Evolutionary conservation across 1,284 basidiomycete species (phyloP).

Genomic region (Gymnopus androsaceus): DNA sequence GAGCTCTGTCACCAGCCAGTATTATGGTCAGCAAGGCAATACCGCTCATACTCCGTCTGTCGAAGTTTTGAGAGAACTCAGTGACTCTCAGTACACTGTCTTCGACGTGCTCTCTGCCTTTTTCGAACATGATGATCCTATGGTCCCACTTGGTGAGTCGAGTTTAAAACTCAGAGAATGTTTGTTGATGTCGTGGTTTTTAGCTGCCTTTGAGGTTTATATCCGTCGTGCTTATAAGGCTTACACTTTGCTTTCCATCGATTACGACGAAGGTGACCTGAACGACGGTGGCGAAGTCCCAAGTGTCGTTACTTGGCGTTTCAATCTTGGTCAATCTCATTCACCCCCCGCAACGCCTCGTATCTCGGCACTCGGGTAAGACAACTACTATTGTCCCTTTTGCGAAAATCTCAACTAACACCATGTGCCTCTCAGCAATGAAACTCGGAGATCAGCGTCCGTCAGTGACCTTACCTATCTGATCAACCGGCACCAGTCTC

Average conservation of each 20-base stretch:
- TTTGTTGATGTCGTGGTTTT: constrained; percentile 14
- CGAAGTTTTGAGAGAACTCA: constrained; percentile 90
- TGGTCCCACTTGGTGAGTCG: constrained; percentile 76
- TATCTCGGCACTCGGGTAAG: constrained; percentile 60
- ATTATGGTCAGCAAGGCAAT: constrained; percentile 85
- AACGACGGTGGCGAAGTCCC: constrained; percentile 80
- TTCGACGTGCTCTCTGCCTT: constrained; percentile 97
- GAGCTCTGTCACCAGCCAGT: constrained; percentile 81
- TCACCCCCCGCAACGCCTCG: constrained; percentile 86
- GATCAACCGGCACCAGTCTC: constrained; percentile 79
- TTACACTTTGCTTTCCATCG: constrained; percentile 89
- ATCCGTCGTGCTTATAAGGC: constrained; percentile 95
- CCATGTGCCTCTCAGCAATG: constrained; percentile 31
- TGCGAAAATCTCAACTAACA: not conserved
- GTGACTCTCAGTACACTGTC: constrained; percentile 95
- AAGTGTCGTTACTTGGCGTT: constrained; percentile 86
- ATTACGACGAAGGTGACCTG: constrained; percentile 89
- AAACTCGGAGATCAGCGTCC: constrained; percentile 71
- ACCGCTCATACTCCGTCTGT: constrained; percentile 75
- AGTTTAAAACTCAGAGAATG: constrained; percentile 1
- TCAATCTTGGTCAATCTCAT: constrained; percentile 86
- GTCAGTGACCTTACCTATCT: constrained; percentile 94
- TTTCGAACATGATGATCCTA: constrained; percentile 86
- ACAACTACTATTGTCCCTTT: constrained; percentile 21
- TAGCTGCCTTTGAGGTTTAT: constrained; percentile 95